Evolutionary conservation across 169 alveolate genomes (phyloP), one percentile per base, ranked within the genome.

Genomic region (Eimeria zaria): DNA sequence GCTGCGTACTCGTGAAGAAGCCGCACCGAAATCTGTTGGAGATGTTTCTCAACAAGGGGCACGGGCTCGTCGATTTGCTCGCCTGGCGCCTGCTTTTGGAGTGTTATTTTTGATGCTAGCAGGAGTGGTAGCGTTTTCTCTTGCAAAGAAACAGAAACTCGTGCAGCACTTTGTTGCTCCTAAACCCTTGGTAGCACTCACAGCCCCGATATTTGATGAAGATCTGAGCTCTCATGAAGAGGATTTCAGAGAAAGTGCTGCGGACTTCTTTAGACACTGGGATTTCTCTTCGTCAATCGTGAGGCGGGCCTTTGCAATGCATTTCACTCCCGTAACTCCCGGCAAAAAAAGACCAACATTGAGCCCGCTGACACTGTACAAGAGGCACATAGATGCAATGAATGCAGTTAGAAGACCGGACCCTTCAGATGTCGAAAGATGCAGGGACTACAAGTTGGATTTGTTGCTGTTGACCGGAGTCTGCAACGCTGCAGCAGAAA

Each of bases 401-500:
- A 18, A 36, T 1, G 39, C 53, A 39, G 55, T 16, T 16, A 12
- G n/a, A n/a, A 12, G 84, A 18, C 84, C 84, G n/a, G 84, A 22
- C 55, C 84, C 55, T 22, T 36, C 55, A 12, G 84, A 36, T 36
- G 20, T 44, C 58, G 33, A 73, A 8, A 0, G 11, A 8, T 64
- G 74, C n/a, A 27, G 18, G 41, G 74, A 36, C 12, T 73, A 73
- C 84, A 73, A 73, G 55, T 73, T 73, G 55, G 39, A 73, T 16
- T 73, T 73, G 84, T 24, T 73, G 84, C 55, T 73, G 55, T 22
- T 73, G 55, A 22, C 27, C 33, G 84, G 55, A 7, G 55, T 73
- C n/a, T 73, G 84, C 84, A 55, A n/a, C 33, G 53, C 84, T 8
- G 84, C 84, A 36, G n/a, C 55, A 11, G 58, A 73, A 44, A 36